A percentile compares a stretch with the other conserved stretches of the same genome.
Evolutionary conservation across 2,329 filamentous ascomycete genomes (phyloP).

Genomic region (Tolypocladium paradoxum): DNA sequence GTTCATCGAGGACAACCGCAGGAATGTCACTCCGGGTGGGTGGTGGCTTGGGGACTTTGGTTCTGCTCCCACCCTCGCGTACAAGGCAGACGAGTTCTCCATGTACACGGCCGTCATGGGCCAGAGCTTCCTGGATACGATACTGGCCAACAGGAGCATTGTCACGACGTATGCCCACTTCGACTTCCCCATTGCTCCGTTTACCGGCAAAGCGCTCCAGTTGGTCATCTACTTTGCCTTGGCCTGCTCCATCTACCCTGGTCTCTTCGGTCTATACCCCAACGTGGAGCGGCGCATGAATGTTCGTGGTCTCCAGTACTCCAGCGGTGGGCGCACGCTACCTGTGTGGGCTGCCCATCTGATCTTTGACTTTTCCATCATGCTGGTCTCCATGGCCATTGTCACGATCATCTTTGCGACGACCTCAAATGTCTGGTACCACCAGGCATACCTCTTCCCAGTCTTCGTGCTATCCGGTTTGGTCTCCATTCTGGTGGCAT

Average conservation of each 20-base stretch:
- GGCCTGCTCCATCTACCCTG: constrained; percentile 67
- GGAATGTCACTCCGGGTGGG: constrained; percentile 57
- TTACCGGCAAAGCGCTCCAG: constrained; percentile 63
- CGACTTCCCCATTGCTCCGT: constrained; percentile 59
- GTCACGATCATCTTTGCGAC: constrained; percentile 59
- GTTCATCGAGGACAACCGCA: constrained; percentile 51
- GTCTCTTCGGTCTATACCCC: constrained; percentile 80
- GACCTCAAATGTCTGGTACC: constrained; percentile 59
- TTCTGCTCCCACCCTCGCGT: constrained; percentile 57
- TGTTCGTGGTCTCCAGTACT: constrained; percentile 79
- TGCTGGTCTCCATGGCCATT: constrained; percentile 53
- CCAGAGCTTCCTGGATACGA: constrained; percentile 53
- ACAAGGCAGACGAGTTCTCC: constrained; percentile 51
- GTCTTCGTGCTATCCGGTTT: constrained; percentile 74
- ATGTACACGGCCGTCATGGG: constrained; percentile 44
- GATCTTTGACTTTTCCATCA: constrained; percentile 67
- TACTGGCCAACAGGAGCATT: constrained; percentile 59
- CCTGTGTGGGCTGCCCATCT: constrained; percentile 81
- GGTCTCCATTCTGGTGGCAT: constrained; percentile 64
- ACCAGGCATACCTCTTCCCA: constrained; percentile 70
- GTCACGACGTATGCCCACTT: constrained; percentile 64
- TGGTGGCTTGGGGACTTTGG: constrained; percentile 62
- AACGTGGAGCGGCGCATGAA: constrained; percentile 72
- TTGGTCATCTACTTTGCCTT: constrained; percentile 77
- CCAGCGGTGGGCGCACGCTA: constrained; percentile 73